phyloP scores from a whole-genome alignment of 2,329 filamentous ascomycete genomes.

The Zalaria sp. region DNA sequence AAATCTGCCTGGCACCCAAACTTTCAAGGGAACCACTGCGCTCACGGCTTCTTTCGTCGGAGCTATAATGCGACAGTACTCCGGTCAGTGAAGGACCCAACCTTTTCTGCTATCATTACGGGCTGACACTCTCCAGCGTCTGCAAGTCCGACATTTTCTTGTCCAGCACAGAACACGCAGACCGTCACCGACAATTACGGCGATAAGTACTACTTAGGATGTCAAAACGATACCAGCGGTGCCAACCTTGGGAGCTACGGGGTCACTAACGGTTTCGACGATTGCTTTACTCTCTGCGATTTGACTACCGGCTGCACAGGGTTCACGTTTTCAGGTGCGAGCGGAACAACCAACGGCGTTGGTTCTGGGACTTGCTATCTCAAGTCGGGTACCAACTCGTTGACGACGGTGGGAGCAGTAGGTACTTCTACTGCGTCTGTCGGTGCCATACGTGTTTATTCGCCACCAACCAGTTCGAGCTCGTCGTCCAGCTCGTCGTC shows the following conservation, averaged over 20 bases:
- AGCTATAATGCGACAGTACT: background rate
- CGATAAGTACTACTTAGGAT: constrained; percentile 2
- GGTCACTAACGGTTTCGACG: constrained; percentile 1
- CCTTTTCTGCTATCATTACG: background rate
- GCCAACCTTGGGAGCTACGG: background rate
- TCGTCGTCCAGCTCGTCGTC: background rate
- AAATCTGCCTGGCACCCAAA: no score
- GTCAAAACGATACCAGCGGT: constrained; percentile 1
- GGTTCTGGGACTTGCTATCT: constrained; percentile 6
- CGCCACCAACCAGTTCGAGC: background rate
- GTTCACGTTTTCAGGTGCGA: constrained; percentile 4
- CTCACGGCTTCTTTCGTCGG: background rate
- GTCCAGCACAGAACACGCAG: constrained; percentile 4
- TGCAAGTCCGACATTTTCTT: background rate
- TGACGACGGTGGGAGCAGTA: background rate
- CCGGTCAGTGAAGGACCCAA: background rate
- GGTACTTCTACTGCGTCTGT: background rate
- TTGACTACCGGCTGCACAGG: constrained; percentile 1
- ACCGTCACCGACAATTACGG: constrained; percentile 3
- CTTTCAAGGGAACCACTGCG: no score
- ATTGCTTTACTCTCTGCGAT: constrained; percentile 5
- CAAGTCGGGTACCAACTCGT: background rate
- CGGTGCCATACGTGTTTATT: background rate
- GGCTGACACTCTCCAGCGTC: background rate
- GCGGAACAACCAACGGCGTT: background rate